Evolutionary conservation across 2,329 filamentous ascomycete species (phyloP).

Genomic region (Tolypocladium nubicola): DNA sequence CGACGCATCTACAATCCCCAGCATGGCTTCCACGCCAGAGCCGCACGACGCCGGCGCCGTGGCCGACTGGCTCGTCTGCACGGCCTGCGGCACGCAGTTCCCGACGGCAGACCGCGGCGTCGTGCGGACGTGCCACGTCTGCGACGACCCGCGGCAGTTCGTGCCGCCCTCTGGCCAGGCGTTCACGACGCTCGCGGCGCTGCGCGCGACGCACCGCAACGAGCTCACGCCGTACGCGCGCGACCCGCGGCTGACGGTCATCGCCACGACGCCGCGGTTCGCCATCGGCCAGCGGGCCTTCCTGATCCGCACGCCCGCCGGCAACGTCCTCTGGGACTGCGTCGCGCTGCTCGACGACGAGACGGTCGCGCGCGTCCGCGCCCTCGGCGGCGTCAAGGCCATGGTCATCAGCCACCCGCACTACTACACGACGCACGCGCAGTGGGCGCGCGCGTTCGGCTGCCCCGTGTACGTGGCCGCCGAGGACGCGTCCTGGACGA

Average conservation of each 20-base stretch:
- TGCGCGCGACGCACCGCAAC: slow-evolving; percentile 39
- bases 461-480: slow-evolving; percentile 60
- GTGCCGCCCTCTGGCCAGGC: slow-evolving; percentile 46
- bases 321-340: slow-evolving; percentile 75
- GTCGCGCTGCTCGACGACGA: slow-evolving; percentile 57
- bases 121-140: slow-evolving; percentile 54
- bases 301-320: slow-evolving; percentile 51
- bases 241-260: slow-evolving; percentile 33
- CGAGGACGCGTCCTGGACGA: slow-evolving; percentile 58
- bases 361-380: slow-evolving; percentile 47
- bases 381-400: slow-evolving; percentile 54
- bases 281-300: slow-evolving; percentile 69
- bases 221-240: slow-evolving; percentile 35
- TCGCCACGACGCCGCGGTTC: slow-evolving; percentile 45
- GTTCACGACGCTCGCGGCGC: slow-evolving; percentile 49
- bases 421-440: slow-evolving; percentile 67
- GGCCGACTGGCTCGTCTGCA: slow-evolving; percentile 42
- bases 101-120: slow-evolving; percentile 28
- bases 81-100: slow-evolving; percentile 60
- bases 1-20: too few species aligned
- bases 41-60: slow-evolving; percentile 2
- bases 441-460: slow-evolving; percentile 59
- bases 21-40: slow-evolving; percentile 5
- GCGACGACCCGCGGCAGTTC: slow-evolving; percentile 64
- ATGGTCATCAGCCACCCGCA: slow-evolving; percentile 76